Evolutionary conservation across 495 filamentous ascomycete species (phyloP).

Genomic region (Hyaloscypha variabilis): DNA sequence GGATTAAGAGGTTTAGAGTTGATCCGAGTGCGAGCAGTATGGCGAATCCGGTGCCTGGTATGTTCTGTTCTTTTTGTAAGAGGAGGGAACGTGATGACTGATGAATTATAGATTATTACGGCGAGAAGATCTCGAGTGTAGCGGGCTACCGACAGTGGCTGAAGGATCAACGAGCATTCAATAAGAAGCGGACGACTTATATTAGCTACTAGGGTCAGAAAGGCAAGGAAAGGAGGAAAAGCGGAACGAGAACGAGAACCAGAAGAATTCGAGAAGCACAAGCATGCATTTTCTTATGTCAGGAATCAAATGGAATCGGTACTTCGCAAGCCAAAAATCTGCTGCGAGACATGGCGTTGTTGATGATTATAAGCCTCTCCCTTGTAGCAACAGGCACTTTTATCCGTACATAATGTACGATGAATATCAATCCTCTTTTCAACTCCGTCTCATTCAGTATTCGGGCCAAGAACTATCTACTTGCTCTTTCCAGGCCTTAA

Average conservation of each 20-base stretch:
- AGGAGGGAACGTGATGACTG: conserved; percentile 7
- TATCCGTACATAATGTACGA: conserved; percentile 3
- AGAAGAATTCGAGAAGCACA: background rate
- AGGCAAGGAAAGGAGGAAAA: background rate
- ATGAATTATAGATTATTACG: conserved; percentile 61
- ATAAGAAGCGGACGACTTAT: conserved; percentile 79
- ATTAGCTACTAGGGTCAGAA: conserved; percentile 26
- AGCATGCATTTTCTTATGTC: conserved; percentile 9
- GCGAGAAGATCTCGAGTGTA: conserved; percentile 95
- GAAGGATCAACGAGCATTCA: conserved; percentile 97
- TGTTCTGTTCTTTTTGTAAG: conserved; percentile 15
- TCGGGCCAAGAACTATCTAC: conserved; percentile 73
- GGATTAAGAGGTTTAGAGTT: conserved; percentile 87
- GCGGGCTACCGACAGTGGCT: conserved; percentile 90
- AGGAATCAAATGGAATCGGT: conserved; percentile 8
- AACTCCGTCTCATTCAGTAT: conserved; percentile 23
- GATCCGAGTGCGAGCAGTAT: conserved; percentile 68
- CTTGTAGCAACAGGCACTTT: conserved; percentile 24
- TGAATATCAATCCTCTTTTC: conserved; percentile 23
- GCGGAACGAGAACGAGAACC: background rate
- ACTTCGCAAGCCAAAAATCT: conserved; percentile 6
- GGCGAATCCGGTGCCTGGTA: conserved; percentile 50
- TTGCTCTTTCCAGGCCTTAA: conserved; percentile 80
- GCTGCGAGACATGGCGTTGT: conserved; percentile 15
- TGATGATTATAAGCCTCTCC: conserved; percentile 26